phyloP scores from a whole-genome alignment of 345 rosid species.

The Trapa incisa region DNA sequence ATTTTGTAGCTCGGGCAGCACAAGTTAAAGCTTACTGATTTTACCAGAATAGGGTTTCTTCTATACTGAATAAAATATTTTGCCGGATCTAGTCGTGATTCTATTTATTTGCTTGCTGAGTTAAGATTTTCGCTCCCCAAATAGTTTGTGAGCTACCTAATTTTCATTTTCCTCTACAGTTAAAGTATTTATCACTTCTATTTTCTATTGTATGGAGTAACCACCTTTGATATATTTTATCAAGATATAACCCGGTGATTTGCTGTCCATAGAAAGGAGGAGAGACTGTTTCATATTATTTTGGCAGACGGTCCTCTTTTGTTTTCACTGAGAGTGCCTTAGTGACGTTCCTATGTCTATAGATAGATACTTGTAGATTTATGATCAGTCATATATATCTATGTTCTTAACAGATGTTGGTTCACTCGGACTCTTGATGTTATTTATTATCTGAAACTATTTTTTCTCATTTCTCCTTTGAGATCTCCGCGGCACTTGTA shows the following conservation, averaged over 20 bases:
- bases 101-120: neutral
- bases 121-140: neutral
- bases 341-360: neutral
- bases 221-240: neutral
- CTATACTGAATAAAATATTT: neutral
- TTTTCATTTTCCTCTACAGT: neutral
- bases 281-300: neutral
- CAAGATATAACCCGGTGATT: neutral
- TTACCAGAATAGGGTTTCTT: neutral
- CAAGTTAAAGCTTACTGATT: neutral
- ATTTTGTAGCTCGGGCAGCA: neutral
- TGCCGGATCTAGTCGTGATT: neutral
- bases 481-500: neutral
- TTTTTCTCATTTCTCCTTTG: neutral
- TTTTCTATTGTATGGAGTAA: neutral
- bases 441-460: neutral
- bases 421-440: neutral
- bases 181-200: neutral
- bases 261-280: neutral
- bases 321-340: neutral
- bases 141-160: neutral
- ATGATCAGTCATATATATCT: neutral
- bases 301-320: neutral
- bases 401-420: neutral
- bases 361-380: neutral